Percentiles rank a stretch among this genome's conserved stretches.
phyloP scores from a whole-genome alignment of 1,139 yeast genomes.

The Pichia sp. region DNA sequence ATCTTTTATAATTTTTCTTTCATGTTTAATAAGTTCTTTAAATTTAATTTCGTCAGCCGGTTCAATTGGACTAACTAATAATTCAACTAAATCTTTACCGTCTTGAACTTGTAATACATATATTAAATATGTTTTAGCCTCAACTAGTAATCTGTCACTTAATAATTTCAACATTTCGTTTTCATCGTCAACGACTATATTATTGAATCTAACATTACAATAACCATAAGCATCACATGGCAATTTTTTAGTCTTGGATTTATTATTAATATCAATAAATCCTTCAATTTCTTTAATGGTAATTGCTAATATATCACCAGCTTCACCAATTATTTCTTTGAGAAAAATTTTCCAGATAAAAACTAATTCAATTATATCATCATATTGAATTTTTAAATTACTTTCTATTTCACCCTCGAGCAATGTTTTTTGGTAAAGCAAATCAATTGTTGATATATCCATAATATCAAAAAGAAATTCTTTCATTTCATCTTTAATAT shows the following conservation, averaged over 20 bases:
- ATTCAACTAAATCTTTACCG: constrained; percentile 64
- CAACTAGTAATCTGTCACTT: constrained; percentile 53
- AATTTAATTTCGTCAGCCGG: constrained; percentile 63
- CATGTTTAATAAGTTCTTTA: constrained; percentile 47
- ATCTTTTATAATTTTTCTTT: constrained; percentile 28
- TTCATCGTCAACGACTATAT: constrained; percentile 14
- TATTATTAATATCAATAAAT: constrained; percentile 8
- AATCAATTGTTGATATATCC: constrained; percentile 52
- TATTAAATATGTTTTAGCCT: constrained; percentile 73
- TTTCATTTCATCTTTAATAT: constrained; percentile 43
- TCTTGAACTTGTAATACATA: constrained; percentile 80
- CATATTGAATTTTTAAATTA: constrained; percentile 47
- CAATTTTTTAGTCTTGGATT: constrained; percentile 4
- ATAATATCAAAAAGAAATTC: constrained; percentile 43
- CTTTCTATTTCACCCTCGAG: constrained; percentile 20
- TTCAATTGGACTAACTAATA: constrained; percentile 65
- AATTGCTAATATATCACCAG: constrained; percentile 49
- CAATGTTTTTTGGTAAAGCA: constrained; percentile 57
- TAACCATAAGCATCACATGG: constrained; percentile 18
- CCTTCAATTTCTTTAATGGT: constrained; percentile 28
- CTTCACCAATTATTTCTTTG: constrained; percentile 39
- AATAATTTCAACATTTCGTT: constrained; percentile 34
- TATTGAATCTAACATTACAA: constrained; percentile 9
- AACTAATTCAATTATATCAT: constrained; percentile 59
- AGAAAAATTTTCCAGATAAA: constrained; percentile 50